phyloP scores from a whole-genome alignment of 2,329 filamentous ascomycete species.

The Xylariales sp. region DNA sequence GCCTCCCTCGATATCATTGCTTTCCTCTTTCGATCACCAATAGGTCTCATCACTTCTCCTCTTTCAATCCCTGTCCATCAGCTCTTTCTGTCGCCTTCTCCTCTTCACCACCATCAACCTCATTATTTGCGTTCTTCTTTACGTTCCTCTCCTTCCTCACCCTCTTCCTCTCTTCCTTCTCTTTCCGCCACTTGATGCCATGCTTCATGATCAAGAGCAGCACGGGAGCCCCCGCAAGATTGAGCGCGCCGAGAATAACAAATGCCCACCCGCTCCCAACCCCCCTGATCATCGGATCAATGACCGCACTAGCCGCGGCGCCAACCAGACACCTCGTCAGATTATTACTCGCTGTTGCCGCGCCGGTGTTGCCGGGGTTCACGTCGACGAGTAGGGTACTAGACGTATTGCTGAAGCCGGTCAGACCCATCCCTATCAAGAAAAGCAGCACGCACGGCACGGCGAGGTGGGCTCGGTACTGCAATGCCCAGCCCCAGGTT shows the following conservation, averaged over 20 bases:
- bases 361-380: slow-evolving; percentile 34
- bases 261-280: slow-evolving; percentile 39
- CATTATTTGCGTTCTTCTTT: not conserved
- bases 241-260: slow-evolving; percentile 30
- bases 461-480: slow-evolving; percentile 26
- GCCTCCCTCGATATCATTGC: too few relatives aligned
- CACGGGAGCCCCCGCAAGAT: slow-evolving; percentile 25
- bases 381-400: slow-evolving; percentile 41
- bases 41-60: too few relatives aligned
- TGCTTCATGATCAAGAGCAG: slow-evolving; percentile 27
- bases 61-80: too few relatives aligned
- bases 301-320: slow-evolving; percentile 36
- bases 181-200: slow-evolving; percentile 23
- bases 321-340: slow-evolving; percentile 39
- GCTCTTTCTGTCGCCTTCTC: too few relatives aligned
- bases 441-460: slow-evolving; percentile 32
- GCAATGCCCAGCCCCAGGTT: slow-evolving; percentile 32
- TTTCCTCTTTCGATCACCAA: too few relatives aligned
- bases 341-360: slow-evolving; percentile 41
- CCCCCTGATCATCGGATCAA: slow-evolving; percentile 35
- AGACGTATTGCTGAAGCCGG: slow-evolving; percentile 37
- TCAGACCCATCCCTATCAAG: slow-evolving; percentile 28
- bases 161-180: slow-evolving; percentile 12
- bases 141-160: slow-evolving; percentile 47
- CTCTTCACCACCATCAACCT: too few relatives aligned